phyloP scores from a whole-genome alignment of 352 stramenopile genomes.

The Pythium vanterpoolii region DNA sequence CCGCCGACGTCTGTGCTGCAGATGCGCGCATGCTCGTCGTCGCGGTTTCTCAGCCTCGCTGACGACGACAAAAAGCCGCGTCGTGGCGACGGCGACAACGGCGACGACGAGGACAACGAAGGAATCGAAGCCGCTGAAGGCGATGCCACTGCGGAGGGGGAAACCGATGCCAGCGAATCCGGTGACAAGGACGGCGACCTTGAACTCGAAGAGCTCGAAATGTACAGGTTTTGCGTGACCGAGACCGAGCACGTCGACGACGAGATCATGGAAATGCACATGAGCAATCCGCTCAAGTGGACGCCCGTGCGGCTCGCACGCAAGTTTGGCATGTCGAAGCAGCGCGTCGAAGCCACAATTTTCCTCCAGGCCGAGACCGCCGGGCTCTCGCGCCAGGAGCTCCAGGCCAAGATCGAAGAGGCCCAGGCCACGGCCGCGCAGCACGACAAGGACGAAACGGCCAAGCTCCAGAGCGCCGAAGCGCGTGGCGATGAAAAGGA shows the following conservation, averaged over 20 bases:
- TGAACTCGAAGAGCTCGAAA: constrained; percentile 64
- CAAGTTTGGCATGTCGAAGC: constrained; percentile 69
- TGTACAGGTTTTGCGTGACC: constrained; percentile 67
- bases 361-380: constrained; percentile 68
- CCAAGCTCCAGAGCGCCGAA: constrained; percentile 45
- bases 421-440: constrained; percentile 46
- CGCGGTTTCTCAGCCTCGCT: constrained; percentile 72
- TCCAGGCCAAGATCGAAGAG: constrained; percentile 53
- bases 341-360: constrained; percentile 78
- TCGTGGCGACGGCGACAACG: constrained; percentile 13
- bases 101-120: constrained; percentile 15
- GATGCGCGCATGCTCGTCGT: constrained; percentile 45
- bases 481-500: constrained; percentile 56
- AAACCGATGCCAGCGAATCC: constrained; percentile 27
- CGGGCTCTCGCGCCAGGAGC: constrained; percentile 54
- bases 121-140: constrained; percentile 26
- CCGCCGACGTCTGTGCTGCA: constrained; percentile 8
- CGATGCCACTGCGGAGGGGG: constrained; percentile 18
- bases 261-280: constrained; percentile 74
- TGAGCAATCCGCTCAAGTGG: constrained; percentile 87
- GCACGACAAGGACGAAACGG: constrained; percentile 35
- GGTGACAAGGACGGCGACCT: constrained; percentile 63
- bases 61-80: constrained; percentile 44
- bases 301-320: constrained; percentile 81
- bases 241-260: constrained; percentile 72